Base-by-base conservation (phyloP, 1,284 basidiomycete species). In the Lignosus rhinocerotis region DNA sequence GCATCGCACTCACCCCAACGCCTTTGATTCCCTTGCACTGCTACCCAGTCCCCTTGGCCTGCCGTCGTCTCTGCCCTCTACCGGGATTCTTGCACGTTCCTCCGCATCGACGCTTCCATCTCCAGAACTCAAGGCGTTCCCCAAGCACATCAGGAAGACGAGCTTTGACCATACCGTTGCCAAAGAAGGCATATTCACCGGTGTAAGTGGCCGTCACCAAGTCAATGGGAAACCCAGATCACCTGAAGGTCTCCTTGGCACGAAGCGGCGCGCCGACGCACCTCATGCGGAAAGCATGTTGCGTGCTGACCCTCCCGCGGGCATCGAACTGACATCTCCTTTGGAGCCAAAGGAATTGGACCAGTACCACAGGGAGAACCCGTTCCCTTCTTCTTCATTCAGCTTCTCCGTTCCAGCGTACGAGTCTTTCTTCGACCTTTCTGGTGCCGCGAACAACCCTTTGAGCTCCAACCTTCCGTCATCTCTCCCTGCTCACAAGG, bases 161-260 rank as follows among this genome's bases (percentile, higher is more conserved):
- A 93, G 91, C 73, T 95, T 94, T 70, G 93, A 96, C 75, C 93
- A 94, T 73, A 94, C 93, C 0, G 86, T 94, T 32, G 80, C 82
- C 39, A 83, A 83, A 65, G 84, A 90, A 63, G 84, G 83, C 44
- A 81, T 87, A 55, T 75, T 86, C 60, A 70, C 77, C 36, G 81
- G 80, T 51, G 72, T 84, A 55, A 80, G 78, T 66, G 87, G 87
- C 61, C 78, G 90, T 53, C 90, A 92, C 74, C 90, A 92, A 71
- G 84, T 90, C 61, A 88, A 92, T 69, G 88, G 88, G 43, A 86
- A 84, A 68, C 86, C 89, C 32, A 73, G 84, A 63, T 80, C 84
- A 48, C 82, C 84, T 47, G 84, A 86, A 63, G 82, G 79, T 69
- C 67, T 83, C 57, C 72, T 83, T 65, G 87, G 86, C 34, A 85